These are phyloP conservation scores for Fusarium burgessii DNA, from an alignment of 2,329 filamentous ascomycete species.

Conservation along the genomic window DNA sequence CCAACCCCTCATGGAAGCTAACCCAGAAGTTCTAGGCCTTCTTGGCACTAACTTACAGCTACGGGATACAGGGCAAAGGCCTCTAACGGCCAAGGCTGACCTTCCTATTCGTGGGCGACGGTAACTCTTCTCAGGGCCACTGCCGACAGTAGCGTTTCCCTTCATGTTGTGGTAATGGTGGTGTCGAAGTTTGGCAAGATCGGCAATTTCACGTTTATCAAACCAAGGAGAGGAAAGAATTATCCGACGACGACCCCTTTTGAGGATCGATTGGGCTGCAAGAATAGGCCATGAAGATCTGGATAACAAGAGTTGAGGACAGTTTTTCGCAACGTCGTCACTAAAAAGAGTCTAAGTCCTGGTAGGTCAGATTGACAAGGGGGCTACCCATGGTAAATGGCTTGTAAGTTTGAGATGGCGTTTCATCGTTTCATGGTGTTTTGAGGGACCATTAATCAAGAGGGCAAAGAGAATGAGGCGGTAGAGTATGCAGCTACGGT, in stretches of 20 bases:
- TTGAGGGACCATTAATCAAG: not conserved
- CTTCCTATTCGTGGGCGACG: slow-evolving; percentile 20
- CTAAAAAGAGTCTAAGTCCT: slow-evolving; percentile 8
- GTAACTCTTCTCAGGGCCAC: slow-evolving; percentile 15
- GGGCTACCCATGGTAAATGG: slow-evolving; percentile 23
- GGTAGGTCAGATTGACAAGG: slow-evolving; percentile 23
- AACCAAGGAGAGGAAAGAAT: slow-evolving; percentile 1
- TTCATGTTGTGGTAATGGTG: not conserved
- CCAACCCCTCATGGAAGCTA: slow-evolving; percentile 18
- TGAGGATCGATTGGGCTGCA: slow-evolving; percentile 26
- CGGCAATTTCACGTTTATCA: slow-evolving; percentile 3
- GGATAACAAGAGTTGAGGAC: not conserved
- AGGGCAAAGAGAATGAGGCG: not conserved
- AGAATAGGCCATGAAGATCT: slow-evolving; percentile 11
- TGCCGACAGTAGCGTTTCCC: slow-evolving; percentile 36
- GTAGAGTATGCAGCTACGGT: not conserved
- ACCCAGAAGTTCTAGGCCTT: slow-evolving; percentile 33
- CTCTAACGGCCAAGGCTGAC: slow-evolving; percentile 2
- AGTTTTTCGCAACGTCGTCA: slow-evolving; percentile 18
- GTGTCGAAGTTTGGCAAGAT: slow-evolving; percentile 27
- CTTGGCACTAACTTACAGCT: slow-evolving; percentile 24
- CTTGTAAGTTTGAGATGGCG: slow-evolving; percentile 34
- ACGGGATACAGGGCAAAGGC: not conserved
- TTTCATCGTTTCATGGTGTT: slow-evolving; percentile 35
- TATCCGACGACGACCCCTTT: slow-evolving; percentile 15